These are phyloP conservation scores for Thraustotheca clavata DNA, from an alignment of 352 stramenopile species.

Conservation along the genomic window DNA sequence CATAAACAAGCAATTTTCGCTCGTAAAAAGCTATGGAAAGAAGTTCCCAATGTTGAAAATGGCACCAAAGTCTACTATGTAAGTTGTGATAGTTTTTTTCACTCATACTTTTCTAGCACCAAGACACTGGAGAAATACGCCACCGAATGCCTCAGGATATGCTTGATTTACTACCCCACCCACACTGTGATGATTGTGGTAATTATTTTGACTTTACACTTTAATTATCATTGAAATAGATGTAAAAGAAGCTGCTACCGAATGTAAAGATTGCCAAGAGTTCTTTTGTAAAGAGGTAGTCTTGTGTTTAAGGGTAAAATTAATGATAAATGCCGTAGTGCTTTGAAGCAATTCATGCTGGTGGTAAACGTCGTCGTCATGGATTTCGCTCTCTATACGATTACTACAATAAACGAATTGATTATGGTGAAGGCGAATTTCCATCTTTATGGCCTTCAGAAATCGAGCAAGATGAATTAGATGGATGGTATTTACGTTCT, in stretches of 20 bases:
- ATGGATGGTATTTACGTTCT: conserved; percentile 65
- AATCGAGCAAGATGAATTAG: conserved; percentile 80
- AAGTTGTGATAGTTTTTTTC: conserved; percentile 8
- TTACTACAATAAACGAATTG: conserved; percentile 83
- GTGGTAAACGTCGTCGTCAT: conserved; percentile 69
- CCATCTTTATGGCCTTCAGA: conserved; percentile 85
- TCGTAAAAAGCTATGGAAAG: conserved; percentile 87
- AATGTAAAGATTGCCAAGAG: conserved; percentile 86
- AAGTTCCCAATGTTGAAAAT: conserved; percentile 72
- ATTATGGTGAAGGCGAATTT: conserved; percentile 88
- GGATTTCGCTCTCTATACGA: conserved; percentile 86
- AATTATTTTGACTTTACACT: background rate
- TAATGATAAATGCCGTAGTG: conserved; percentile 36
- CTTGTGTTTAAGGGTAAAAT: background rate
- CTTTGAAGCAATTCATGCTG: conserved; percentile 79
- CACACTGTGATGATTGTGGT: conserved; percentile 87
- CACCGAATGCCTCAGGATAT: conserved; percentile 87
- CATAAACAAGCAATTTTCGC: conserved; percentile 41
- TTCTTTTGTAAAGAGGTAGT: conserved; percentile 77
- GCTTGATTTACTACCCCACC: conserved; percentile 83
- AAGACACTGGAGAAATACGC: conserved; percentile 87
- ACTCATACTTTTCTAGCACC: conserved; percentile 47
- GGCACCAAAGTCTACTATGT: conserved; percentile 87
- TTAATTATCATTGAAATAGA: conserved; percentile 16
- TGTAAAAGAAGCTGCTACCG: conserved; percentile 38